These are phyloP conservation scores for Alternaria gansuensis DNA, from an alignment of 2,329 filamentous ascomycete species.

Conservation along the genomic window DNA sequence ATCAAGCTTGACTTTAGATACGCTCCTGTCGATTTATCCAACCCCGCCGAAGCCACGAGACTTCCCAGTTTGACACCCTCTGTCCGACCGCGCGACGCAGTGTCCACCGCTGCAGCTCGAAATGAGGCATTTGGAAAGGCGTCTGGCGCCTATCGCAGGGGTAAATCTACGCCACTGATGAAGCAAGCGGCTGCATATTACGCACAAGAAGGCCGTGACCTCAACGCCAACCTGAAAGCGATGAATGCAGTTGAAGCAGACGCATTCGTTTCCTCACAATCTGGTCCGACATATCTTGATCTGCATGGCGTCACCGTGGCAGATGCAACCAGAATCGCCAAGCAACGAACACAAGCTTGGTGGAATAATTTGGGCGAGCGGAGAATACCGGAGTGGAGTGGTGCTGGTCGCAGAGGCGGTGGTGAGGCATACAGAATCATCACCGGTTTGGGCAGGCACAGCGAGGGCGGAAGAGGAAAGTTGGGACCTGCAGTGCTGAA, in stretches of 20 bases:
- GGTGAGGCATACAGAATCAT: conserved; percentile 74
- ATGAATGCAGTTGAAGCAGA: conserved; percentile 75
- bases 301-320: conserved; percentile 84
- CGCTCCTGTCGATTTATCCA: conserved; percentile 52
- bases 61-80: conserved; percentile 40
- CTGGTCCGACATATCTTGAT: conserved; percentile 73
- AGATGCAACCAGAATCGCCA: conserved; percentile 81
- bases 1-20: conserved; percentile 61
- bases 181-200: conserved; percentile 80
- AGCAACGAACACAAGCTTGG: conserved; percentile 73
- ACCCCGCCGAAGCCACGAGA: conserved; percentile 41
- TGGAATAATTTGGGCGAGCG: conserved; percentile 77
- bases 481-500: conserved; percentile 82
- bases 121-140: conserved; percentile 66
- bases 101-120: conserved; percentile 58
- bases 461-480: conserved; percentile 75
- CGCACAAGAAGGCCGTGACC: conserved; percentile 72
- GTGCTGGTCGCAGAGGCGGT: conserved; percentile 55
- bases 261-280: conserved; percentile 72
- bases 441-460: conserved; percentile 83
- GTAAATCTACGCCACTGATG: conserved; percentile 76
- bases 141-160: conserved; percentile 65
- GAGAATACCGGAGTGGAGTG: conserved; percentile 58
- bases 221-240: conserved; percentile 65
- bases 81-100: conserved; percentile 52